phyloP scores from a whole-genome alignment of 208 protist species.

The Trypanosoma theileri region DNA sequence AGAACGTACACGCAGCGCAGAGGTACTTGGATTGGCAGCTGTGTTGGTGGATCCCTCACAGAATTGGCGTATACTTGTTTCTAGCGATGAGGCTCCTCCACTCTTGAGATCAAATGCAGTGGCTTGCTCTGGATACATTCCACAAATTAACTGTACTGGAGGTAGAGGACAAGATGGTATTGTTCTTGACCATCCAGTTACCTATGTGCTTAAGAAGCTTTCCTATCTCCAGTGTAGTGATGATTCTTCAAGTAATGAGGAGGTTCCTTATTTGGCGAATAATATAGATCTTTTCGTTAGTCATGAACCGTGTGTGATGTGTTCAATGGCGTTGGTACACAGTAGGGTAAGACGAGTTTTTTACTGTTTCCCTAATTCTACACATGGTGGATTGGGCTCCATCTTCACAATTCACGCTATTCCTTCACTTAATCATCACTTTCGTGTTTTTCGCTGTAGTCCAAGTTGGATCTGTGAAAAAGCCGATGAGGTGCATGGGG shows the following conservation, averaged over 20 bases:
- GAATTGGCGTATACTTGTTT: conserved; percentile 35
- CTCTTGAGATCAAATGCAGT: conserved; percentile 36
- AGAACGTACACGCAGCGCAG: background rate
- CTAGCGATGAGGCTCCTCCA: conserved; percentile 39
- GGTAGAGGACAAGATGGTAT: conserved; percentile 5
- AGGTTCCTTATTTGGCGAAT: conserved; percentile 84
- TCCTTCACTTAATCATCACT: conserved; percentile 88
- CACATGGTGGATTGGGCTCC: conserved; percentile 71
- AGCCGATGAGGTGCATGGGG: background rate
- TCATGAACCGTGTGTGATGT: conserved; percentile 94
- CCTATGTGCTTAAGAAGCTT: conserved; percentile 61
- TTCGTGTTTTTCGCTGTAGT: conserved; percentile 56
- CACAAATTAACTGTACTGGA: background rate
- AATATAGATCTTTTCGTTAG: conserved; percentile 82
- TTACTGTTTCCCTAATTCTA: conserved; percentile 68
- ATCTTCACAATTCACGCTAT: conserved; percentile 68
- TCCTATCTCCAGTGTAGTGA: conserved; percentile 29
- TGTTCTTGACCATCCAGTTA: conserved; percentile 79
- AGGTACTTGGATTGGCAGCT: conserved; percentile 47
- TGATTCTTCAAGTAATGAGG: background rate
- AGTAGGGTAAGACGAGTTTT: conserved; percentile 84
- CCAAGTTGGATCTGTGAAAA: conserved; percentile 18
- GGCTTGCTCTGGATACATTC: conserved; percentile 44
- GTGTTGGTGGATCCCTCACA: conserved; percentile 48
- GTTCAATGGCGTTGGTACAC: conserved; percentile 94